These are phyloP conservation scores for Beauveria medogensis DNA, from an alignment of 2,329 filamentous ascomycete genomes.

Conservation along the genomic window DNA sequence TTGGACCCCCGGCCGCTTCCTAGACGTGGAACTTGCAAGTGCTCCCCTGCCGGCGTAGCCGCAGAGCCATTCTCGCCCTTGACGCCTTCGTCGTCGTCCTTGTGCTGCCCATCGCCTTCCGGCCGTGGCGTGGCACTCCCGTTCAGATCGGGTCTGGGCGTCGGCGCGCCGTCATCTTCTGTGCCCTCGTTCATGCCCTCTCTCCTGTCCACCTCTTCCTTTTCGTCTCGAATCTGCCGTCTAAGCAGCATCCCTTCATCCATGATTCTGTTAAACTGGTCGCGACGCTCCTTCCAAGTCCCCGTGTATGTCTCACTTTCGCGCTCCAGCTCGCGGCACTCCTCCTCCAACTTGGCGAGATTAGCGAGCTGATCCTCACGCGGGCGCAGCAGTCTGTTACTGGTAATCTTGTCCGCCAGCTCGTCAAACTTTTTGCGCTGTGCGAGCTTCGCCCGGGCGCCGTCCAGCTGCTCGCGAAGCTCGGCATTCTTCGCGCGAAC, in stretches of 20 bases:
- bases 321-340: constrained; percentile 78
- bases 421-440: constrained; percentile 82
- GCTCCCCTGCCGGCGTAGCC: constrained; percentile 17
- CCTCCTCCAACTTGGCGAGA: constrained; percentile 73
- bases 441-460: constrained; percentile 65
- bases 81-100: constrained; percentile 18
- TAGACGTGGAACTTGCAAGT: constrained; percentile 12
- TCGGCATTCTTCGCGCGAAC: constrained; percentile 68
- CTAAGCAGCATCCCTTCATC: constrained; percentile 84
- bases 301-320: constrained; percentile 74
- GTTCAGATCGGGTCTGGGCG: constrained; percentile 41
- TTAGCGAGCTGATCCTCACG: constrained; percentile 76
- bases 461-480: constrained; percentile 67
- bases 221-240: constrained; percentile 84
- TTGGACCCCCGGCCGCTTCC: constrained; percentile 18
- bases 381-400: constrained; percentile 68
- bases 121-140: constrained; percentile 43
- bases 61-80: constrained; percentile 25
- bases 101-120: constrained; percentile 26
- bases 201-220: constrained; percentile 83
- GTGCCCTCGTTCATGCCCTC: constrained; percentile 71
- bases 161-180: constrained; percentile 49
- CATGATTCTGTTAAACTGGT: constrained; percentile 82
- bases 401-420: constrained; percentile 77
- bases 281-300: constrained; percentile 76